These are phyloP conservation scores for Colletotrichum shisoi DNA, from an alignment of 2,329 filamentous ascomycete genomes.

Conservation along the genomic window DNA sequence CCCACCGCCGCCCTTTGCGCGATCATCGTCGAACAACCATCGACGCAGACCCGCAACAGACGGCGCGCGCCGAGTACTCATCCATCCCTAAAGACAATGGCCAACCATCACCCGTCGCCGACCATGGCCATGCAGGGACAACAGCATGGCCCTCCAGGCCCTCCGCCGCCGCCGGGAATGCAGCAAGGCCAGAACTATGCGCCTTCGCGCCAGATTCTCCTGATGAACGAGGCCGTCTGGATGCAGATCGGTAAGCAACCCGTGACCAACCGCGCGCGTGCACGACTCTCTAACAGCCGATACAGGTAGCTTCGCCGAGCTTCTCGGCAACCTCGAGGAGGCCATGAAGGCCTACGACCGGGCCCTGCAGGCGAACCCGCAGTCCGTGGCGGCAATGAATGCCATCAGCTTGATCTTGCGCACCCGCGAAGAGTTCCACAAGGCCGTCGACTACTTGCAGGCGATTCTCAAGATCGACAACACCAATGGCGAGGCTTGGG, in stretches of 20 bases:
- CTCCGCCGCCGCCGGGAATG: constrained; percentile 64
- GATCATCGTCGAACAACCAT: constrained; percentile 39
- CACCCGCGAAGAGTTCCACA: constrained; percentile 90
- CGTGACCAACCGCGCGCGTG: constrained; percentile 22
- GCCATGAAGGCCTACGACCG: constrained; percentile 91
- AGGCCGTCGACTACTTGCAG: constrained; percentile 91
- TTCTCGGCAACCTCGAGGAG: constrained; percentile 87
- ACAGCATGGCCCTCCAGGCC: constrained; percentile 71
- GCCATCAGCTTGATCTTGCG: constrained; percentile 91
- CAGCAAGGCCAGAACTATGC: constrained; percentile 64
- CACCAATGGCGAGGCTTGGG: constrained; percentile 94
- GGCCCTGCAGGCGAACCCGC: constrained; percentile 84
- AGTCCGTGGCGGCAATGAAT: constrained; percentile 91
- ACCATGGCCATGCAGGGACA: constrained; percentile 76
- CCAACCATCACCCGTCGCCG: constrained; percentile 81
- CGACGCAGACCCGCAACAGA: constrained; percentile 39
- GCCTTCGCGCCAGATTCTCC: constrained; percentile 76
- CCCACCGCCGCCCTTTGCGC: constrained; percentile 25
- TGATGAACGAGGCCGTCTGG: constrained; percentile 89
- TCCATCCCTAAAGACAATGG: constrained; percentile 59
- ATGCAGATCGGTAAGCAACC: constrained; percentile 82
- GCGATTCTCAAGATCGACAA: constrained; percentile 89
- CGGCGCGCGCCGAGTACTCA: constrained; percentile 23
- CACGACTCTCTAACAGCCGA: constrained; percentile 44
- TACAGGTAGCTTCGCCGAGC: constrained; percentile 82